Base-by-base conservation (phyloP, 805 yeast genomes). In the Lipomyces chichibuensis region DNA sequence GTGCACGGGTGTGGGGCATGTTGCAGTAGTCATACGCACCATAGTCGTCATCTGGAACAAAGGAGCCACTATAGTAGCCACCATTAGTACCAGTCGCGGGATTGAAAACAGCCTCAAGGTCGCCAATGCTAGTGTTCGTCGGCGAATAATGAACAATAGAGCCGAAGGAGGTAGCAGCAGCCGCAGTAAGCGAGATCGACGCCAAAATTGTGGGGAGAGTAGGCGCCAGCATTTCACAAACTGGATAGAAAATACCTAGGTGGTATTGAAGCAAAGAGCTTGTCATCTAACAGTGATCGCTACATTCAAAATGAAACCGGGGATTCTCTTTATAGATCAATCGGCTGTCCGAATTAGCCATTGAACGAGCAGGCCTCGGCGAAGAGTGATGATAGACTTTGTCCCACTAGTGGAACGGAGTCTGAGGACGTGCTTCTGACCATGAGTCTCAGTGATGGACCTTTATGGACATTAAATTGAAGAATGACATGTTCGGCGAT, bases 1-100 rank as follows among this genome's bases (percentile, higher is more conserved):
- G 77, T 23, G 78, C 75, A 14, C 77, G 74, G 53, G 80, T 78
- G 66, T 79, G 83, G 6, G 84, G 84, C 84, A 81, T 82, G 70
- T 78, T 78, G 70, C 84, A 81, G 71, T 80, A 81, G 75, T 81
- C 77, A 71, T 81, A 81, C 14, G 69, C 73, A 37, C 81, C 81
- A 56, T 77, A 77, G 23, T 64, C 71, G 20, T 75, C 77, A 29
- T 69, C 75, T 2, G 72, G 35, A 27, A 73, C 75, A 23, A 60
- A 33, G 2, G 71, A 67, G 17, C 53, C 7, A 54, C 55, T 65
- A 71, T 76, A 76, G 39, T 68, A 62, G 8, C 78, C 78, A 29
- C 69, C 72, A 59, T 75, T 75, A 6, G 77, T 76, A 14, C 75
- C 75, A 3, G 65, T 43, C 2, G 67, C 20, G n/a, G 67, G 23